A percentile compares a stretch with the other conserved stretches of the same genome.
These are phyloP conservation scores for Auriscalpium vulgare DNA, from an alignment of 768 basidiomycete species.

Conservation along the genomic window DNA sequence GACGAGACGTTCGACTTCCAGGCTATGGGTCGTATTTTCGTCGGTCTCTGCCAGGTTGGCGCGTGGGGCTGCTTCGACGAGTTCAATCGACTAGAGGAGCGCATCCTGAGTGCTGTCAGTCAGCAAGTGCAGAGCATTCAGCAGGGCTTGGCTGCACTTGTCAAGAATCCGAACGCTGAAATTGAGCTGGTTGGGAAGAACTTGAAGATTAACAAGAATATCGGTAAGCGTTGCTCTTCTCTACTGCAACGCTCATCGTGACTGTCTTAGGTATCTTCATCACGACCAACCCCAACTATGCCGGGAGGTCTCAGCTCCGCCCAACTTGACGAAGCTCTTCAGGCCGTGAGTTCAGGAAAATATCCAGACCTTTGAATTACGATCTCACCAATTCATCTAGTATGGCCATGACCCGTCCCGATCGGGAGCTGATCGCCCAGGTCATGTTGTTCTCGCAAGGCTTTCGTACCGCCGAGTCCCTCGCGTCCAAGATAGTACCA, in stretches of 20 bases:
- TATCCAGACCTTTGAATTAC: background rate
- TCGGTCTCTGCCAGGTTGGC: slow-evolving; percentile 97
- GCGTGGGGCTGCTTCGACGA: slow-evolving; percentile 99
- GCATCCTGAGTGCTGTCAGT: slow-evolving; percentile 95
- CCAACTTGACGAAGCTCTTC: slow-evolving; percentile 88
- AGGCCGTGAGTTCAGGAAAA: slow-evolving; percentile 57
- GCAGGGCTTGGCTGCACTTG: slow-evolving; percentile 81
- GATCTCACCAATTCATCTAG: slow-evolving; percentile 29
- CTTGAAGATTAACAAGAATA: slow-evolving; percentile 88
- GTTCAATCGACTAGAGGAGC: slow-evolving; percentile 96
- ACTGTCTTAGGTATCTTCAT: slow-evolving; percentile 78
- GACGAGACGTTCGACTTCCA: slow-evolving; percentile 99
- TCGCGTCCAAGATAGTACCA: slow-evolving; percentile 98
- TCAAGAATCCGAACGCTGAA: slow-evolving; percentile 78
- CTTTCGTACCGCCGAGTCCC: slow-evolving; percentile 92
- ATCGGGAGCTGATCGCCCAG: slow-evolving; percentile 97
- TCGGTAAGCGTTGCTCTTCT: slow-evolving; percentile 43
- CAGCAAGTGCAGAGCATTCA: slow-evolving; percentile 99
- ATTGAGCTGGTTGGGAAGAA: slow-evolving; percentile 95
- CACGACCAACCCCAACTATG: slow-evolving; percentile 98
- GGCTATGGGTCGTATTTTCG: slow-evolving; percentile 99
- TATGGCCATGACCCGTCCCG: slow-evolving; percentile 99
- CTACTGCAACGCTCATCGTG: background rate
- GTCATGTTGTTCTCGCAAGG: slow-evolving; percentile 99
- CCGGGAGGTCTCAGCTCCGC: slow-evolving; percentile 87